phyloP scores from a whole-genome alignment of 768 basidiomycete genomes.

The Mycena latifolia region DNA sequence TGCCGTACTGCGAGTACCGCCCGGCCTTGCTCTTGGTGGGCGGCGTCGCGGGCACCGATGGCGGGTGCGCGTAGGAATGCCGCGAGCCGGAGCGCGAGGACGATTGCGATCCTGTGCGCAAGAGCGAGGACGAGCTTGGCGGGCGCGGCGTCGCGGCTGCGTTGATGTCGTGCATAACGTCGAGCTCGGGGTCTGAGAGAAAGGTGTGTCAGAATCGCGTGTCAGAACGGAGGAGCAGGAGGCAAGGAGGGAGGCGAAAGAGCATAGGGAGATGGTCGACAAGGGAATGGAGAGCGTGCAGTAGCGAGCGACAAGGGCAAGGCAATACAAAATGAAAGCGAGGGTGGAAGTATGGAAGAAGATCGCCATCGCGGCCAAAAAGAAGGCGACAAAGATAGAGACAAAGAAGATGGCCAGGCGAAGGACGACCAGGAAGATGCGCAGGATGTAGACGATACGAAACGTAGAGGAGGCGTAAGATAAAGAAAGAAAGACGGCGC shows the following conservation, averaged over 20 bases:
- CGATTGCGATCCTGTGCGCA: constrained; percentile 28
- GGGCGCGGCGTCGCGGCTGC: constrained; percentile 25
- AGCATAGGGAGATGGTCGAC: too few relatives aligned
- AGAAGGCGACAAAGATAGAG: too few relatives aligned
- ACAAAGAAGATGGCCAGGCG: too few relatives aligned
- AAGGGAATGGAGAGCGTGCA: too few relatives aligned
- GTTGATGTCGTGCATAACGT: constrained; percentile 29
- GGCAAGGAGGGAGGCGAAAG: background rate
- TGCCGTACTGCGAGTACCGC: constrained; percentile 29
- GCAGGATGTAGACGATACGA: too few relatives aligned
- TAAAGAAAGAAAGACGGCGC: too few relatives aligned
- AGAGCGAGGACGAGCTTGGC: constrained; percentile 19
- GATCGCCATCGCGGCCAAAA: too few relatives aligned
- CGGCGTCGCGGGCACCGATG: constrained; percentile 10
- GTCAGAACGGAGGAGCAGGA: background rate
- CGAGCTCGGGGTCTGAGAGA: constrained; percentile 29
- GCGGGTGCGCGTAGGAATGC: constrained; percentile 35
- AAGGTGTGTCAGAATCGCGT: background rate
- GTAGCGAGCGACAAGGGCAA: too few relatives aligned
- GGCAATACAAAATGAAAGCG: too few relatives aligned
- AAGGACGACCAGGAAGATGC: too few relatives aligned
- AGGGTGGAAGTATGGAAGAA: too few relatives aligned
- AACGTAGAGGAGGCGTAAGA: too few relatives aligned
- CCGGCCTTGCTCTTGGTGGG: constrained; percentile 4
- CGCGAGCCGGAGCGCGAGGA: constrained; percentile 30